Evolutionary conservation across 148 eudicot genomes (phyloP), one percentile per base, ranked within the genome.

Genomic region (Linanthus parryae): DNA sequence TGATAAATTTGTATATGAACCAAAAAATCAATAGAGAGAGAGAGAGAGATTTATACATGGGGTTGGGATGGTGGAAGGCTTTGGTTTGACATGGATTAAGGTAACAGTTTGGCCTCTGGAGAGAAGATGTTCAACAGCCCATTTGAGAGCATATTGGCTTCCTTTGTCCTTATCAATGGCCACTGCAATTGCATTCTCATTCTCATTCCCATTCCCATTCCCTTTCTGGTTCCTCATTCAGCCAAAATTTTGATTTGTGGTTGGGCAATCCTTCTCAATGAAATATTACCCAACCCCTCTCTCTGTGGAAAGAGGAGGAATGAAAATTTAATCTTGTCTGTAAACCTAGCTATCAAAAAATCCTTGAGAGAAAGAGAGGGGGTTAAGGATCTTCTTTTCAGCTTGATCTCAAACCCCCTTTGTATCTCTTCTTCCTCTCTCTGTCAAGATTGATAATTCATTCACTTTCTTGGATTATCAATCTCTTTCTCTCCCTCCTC

Each of bases 111-210:
- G 44, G 31, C 57, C 57, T n/a, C 57, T 24, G 44, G 28, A 2
- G 31, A 53, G 67, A 25, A 81, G 70, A 71, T 81, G 74, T 34
- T 87, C 96, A 38, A 75, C 57, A 8, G 97, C 81, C 97, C 97
- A 90, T 76, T 75, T 85, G 18, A 90, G 65, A 0, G 97, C 97
- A 57, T 65, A 40, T 44, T 82, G 95, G 78, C 97, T 90, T 13
- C 72, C 71, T 70, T 76, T 85, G 48, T 90, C 97, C 33, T 54
- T 85, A 64, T 90, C 97, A 33, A 91, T 79, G 6, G 89, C 96
- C 27, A 83, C 83, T 11, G 76, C 79, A 43, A 66, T 69, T 48
- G 46, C 50, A 43, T 67, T 68, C 39, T 47, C 63, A 36, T 38
- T 50, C 23, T 50, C 49, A 2, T 57, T 64, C 23, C 44, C n/a